These are phyloP conservation scores for Russula abietina DNA, from an alignment of 768 basidiomycete genomes.

Conservation along the genomic window DNA sequence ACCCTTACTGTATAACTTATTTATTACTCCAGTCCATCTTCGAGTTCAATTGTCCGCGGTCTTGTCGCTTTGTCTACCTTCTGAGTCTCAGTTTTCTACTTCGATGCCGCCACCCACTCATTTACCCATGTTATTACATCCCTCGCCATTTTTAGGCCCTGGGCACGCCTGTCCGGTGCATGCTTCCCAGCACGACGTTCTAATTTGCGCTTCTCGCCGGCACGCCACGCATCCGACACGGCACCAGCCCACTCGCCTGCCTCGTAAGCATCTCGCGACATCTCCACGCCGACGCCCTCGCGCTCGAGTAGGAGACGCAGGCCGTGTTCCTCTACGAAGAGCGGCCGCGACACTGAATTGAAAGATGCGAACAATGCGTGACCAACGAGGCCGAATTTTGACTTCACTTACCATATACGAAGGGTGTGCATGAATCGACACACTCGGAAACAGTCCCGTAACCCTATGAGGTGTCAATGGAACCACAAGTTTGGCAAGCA, in stretches of 20 bases:
- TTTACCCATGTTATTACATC: slow-evolving; percentile 48
- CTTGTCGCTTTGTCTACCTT: not conserved
- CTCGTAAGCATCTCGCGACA: slow-evolving; percentile 59
- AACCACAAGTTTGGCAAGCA: not conserved
- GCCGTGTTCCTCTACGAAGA: slow-evolving; percentile 79
- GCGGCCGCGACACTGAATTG: slow-evolving; percentile 58
- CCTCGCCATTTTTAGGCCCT: slow-evolving; percentile 43
- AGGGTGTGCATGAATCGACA: slow-evolving; percentile 68
- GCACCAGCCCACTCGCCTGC: slow-evolving; percentile 63
- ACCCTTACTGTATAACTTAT: not conserved
- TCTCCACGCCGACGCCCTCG: slow-evolving; percentile 65
- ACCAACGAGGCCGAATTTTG: not conserved
- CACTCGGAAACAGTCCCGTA: slow-evolving; percentile 81
- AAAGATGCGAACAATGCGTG: slow-evolving; percentile 26
- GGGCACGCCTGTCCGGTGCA: slow-evolving; percentile 37
- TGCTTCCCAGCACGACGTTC: slow-evolving; percentile 42
- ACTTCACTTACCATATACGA: slow-evolving; percentile 56
- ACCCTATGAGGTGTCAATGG: slow-evolving; percentile 41
- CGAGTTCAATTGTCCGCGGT: not conserved
- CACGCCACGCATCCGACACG: slow-evolving; percentile 51
- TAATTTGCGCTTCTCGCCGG: slow-evolving; percentile 44
- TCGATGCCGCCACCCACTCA: slow-evolving; percentile 26
- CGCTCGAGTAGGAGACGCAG: slow-evolving; percentile 55
- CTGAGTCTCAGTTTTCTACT: not conserved
- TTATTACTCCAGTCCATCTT: not conserved